phyloP scores from a whole-genome alignment of 176 grass and related monocot species.

The Cenchrus purpureus region DNA sequence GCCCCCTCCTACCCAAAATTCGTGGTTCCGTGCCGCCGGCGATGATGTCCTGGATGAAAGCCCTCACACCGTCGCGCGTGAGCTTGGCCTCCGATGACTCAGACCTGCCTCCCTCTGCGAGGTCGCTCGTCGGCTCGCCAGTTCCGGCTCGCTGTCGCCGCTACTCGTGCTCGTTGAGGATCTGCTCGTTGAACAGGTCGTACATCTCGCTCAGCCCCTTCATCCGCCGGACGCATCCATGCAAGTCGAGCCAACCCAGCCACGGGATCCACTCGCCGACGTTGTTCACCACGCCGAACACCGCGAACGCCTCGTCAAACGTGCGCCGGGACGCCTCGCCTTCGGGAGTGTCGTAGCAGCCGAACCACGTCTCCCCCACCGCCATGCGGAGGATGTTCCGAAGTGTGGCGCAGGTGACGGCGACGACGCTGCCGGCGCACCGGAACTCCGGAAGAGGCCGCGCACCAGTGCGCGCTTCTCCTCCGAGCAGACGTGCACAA shows the following conservation, averaged over 20 bases:
- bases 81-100: constrained; percentile 33
- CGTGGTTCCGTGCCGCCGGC: constrained; percentile 64
- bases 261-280: constrained; percentile 60
- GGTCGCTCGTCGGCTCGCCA: constrained; percentile 18
- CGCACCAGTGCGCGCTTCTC: constrained; percentile 42
- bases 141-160: background rate
- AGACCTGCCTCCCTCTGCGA: constrained; percentile 2
- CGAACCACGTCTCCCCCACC: constrained; percentile 53
- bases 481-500: constrained; percentile 47
- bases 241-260: constrained; percentile 60
- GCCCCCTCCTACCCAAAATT: too few relatives aligned
- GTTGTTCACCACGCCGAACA: constrained; percentile 52
- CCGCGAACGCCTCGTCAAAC: constrained; percentile 63
- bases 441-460: background rate
- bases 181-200: constrained; percentile 61
- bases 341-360: constrained; percentile 39
- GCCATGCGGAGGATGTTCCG: constrained; percentile 62
- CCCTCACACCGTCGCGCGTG: constrained; percentile 67
- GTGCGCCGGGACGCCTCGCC: constrained; percentile 52
- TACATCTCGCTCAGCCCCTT: constrained; percentile 39
- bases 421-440: background rate
- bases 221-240: constrained; percentile 47
- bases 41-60: constrained; percentile 57
- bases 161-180: constrained; percentile 52
- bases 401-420: constrained; percentile 44